Evolutionary conservation across 495 filamentous ascomycete species (phyloP).

Genomic region (Beverwykella pulmonaria): DNA sequence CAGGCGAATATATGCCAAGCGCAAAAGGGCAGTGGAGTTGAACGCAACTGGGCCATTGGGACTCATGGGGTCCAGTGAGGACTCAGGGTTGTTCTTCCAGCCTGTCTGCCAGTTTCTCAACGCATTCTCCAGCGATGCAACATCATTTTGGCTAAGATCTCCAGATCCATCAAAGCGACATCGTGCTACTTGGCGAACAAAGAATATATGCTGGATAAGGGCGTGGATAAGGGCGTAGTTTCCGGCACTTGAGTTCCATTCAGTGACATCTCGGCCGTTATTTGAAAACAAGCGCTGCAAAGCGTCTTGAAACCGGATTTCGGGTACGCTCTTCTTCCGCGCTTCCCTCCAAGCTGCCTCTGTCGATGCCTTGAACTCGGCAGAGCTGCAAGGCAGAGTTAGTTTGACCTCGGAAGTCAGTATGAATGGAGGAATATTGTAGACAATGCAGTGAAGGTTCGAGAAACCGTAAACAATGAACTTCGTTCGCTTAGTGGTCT

Average conservation of each 20-base stretch:
- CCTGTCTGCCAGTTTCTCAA: conserved; percentile 64
- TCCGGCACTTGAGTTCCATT: conserved; percentile 58
- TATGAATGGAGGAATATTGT: conserved; percentile 60
- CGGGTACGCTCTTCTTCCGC: conserved; percentile 53
- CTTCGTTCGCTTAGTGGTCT: conserved; percentile 58
- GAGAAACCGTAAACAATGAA: conserved; percentile 63
- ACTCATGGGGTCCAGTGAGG: conserved; percentile 54
- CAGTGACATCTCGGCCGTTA: conserved; percentile 51
- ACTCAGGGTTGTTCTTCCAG: conserved; percentile 61
- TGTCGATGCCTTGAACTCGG: conserved; percentile 53
- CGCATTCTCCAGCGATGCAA: conserved; percentile 43
- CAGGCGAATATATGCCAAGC: conserved; percentile 69
- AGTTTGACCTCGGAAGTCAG: conserved; percentile 65
- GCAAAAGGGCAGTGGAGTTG: conserved; percentile 66
- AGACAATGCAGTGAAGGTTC: conserved; percentile 61
- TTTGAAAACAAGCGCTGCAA: conserved; percentile 54
- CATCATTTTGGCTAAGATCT: conserved; percentile 27
- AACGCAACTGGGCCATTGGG: conserved; percentile 65
- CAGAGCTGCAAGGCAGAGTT: conserved; percentile 59
- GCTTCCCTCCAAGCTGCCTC: conserved; percentile 50
- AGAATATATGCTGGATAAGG: conserved; percentile 69
- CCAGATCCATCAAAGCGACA: conserved; percentile 28
- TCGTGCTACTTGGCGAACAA: conserved; percentile 50
- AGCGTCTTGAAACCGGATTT: conserved; percentile 53
- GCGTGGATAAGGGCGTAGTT: conserved; percentile 71